Evolutionary conservation across 2,329 filamentous ascomycete genomes (phyloP), one percentile per base, ranked within the genome.

Genomic region (Penicillium sp.): DNA sequence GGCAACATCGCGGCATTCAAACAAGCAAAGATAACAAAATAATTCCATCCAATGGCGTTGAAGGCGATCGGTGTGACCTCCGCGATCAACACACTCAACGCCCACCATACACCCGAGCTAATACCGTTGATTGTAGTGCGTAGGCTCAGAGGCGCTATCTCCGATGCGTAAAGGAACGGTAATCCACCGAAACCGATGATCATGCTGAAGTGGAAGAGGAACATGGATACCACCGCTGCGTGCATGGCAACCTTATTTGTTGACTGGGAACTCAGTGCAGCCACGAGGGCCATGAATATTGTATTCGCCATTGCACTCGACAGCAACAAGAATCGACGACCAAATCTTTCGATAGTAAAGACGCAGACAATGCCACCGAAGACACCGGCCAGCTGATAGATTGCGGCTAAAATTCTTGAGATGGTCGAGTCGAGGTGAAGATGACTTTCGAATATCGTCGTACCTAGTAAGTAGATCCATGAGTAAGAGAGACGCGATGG

Each of bases 151-250:
- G 64, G 80, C 0, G 79, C 78, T 14, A 82, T 70, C 58, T 83
- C 80, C 1, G 80, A 77, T 50, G 78, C 80, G 65, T 83, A 83
- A 16, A 83, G 69, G 67, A 82, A 83, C 57, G 80, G 82, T 28
- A 79, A 75, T 1, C 80, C 80, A 0, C 81, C 71, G 67, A 81
- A 82, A 0, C 79, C 80, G 49, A 82, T 77, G 0, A 78, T 79
- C 37, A 81, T 77, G 65, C 83, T 82, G 57, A 77, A 79, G 65
- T 82, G 80, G 70, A 80, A 84, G 39, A 80, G 64, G 64, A 80
- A 83, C 41, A 83, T 73, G 64, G 81, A 81, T 53, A 79, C 73
- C 0, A 77, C 78, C 0, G 77, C 77, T 16, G 37, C 50, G 14
- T 54, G 18, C 36, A 51, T 52, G 27, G 53, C 53, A 16, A 41